phyloP scores from a whole-genome alignment of 371 early-diverging fungal genomes.

The Mortierella sp. region DNA sequence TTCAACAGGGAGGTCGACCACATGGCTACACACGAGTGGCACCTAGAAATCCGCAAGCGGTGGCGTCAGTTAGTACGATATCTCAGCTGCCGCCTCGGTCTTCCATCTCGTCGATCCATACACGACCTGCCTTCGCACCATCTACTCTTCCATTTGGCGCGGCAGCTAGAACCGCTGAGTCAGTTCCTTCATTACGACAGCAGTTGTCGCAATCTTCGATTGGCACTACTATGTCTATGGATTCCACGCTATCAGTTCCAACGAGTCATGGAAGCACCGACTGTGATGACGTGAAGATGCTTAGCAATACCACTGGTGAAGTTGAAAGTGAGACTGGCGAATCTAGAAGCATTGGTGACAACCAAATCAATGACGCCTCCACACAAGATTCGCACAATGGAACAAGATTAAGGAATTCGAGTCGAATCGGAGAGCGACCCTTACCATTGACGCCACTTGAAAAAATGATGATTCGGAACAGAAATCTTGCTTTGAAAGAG shows the following conservation, averaged over 20 bases:
- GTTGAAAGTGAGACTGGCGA: neutral
- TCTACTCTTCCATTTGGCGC: neutral
- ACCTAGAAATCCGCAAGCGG: too few relatives aligned
- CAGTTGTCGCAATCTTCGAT: neutral
- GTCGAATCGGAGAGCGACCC: neutral
- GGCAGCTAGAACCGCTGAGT: neutral
- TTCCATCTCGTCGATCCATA: neutral
- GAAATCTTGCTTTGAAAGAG: neutral
- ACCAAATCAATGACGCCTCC: too few relatives aligned
- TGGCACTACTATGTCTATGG: neutral
- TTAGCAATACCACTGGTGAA: neutral
- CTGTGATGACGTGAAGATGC: neutral
- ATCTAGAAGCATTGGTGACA: too few relatives aligned
- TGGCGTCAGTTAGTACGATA: neutral
- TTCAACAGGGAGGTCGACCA: too few relatives aligned
- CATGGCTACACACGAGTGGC: too few relatives aligned
- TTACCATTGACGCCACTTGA: conserved; percentile 2
- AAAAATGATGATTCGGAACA: neutral
- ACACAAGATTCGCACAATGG: neutral
- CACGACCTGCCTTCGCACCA: neutral
- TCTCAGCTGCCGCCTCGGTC: neutral
- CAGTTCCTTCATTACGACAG: neutral
- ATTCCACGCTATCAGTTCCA: neutral
- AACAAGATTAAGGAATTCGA: neutral
- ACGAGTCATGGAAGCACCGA: neutral